phyloP scores from a whole-genome alignment of 169 alveolate species.

The Cryptosporidium canis region DNA sequence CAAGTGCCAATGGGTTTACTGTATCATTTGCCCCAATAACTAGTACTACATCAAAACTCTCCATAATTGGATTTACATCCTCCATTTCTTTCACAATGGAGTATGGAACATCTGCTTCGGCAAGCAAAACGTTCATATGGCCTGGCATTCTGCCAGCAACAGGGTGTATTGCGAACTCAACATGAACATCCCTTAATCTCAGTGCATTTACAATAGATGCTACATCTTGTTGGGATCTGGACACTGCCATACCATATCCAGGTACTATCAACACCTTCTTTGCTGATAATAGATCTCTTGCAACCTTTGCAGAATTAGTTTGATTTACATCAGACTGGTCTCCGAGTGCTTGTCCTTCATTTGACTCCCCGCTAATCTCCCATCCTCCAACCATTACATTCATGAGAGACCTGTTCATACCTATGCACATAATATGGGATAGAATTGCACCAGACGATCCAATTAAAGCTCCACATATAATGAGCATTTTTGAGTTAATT shows the following conservation, averaged over 20 bases:
- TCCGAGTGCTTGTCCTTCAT: slow-evolving; percentile 68
- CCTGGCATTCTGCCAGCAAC: slow-evolving; percentile 99
- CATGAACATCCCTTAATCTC: slow-evolving; percentile 83
- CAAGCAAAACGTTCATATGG: slow-evolving; percentile 93
- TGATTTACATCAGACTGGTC: slow-evolving; percentile 78
- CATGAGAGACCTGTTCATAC: slow-evolving; percentile 91
- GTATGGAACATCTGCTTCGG: slow-evolving; percentile 95
- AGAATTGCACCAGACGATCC: slow-evolving; percentile 95
- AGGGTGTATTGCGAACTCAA: slow-evolving; percentile 95
- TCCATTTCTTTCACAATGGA: slow-evolving; percentile 93
- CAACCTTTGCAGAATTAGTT: slow-evolving; percentile 82
- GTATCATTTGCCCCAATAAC: slow-evolving; percentile 96
- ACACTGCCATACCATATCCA: slow-evolving; percentile 95
- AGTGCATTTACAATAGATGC: slow-evolving; percentile 82
- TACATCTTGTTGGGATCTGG: slow-evolving; percentile 86
- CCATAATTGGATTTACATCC: slow-evolving; percentile 88
- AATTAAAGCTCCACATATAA: slow-evolving; percentile 92
- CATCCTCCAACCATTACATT: slow-evolving; percentile 91
- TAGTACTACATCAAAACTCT: slow-evolving; percentile 85
- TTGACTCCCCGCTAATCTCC: slow-evolving; percentile 78
- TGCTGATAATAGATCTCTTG: slow-evolving; percentile 84
- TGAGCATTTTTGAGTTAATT: slow-evolving; percentile 87
- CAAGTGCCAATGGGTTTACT: slow-evolving; percentile 92
- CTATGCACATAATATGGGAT: slow-evolving; percentile 93
- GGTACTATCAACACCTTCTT: slow-evolving; percentile 90